Conservation (phyloP, 345 rosid species). For the Camelina hispida region DNA sequence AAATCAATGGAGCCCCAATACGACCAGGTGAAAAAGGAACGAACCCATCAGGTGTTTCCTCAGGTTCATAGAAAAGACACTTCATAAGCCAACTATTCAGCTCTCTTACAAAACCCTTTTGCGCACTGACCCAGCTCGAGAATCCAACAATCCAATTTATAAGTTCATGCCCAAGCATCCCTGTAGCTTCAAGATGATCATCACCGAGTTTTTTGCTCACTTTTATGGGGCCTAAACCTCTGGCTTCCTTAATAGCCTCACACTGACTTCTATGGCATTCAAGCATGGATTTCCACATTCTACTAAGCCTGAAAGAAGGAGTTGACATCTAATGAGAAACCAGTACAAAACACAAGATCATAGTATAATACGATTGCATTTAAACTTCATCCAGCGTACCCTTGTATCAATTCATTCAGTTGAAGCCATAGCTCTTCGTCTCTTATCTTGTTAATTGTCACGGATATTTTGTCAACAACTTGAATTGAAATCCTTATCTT, state of each 20-base stretch:
- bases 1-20: slow-evolving; percentile 86
- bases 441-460: slow-evolving; percentile 78
- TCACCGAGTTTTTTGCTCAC: slow-evolving; percentile 59
- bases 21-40: slow-evolving; percentile 95
- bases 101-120: slow-evolving; percentile 72
- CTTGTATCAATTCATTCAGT: slow-evolving; percentile 72
- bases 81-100: slow-evolving; percentile 84
- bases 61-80: slow-evolving; percentile 87
- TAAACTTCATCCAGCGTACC: slow-evolving; percentile 51
- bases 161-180: slow-evolving; percentile 68
- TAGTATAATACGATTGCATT: not conserved
- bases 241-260: slow-evolving; percentile 65
- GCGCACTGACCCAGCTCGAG: slow-evolving; percentile 73
- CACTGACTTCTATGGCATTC: slow-evolving; percentile 83
- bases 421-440: slow-evolving; percentile 95
- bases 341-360: not conserved
- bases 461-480: slow-evolving; percentile 77
- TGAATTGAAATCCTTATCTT: slow-evolving; percentile 83
- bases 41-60: slow-evolving; percentile 83
- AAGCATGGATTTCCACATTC: slow-evolving; percentile 89
- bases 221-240: slow-evolving; percentile 58
- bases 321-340: not conserved
- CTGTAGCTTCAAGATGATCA: slow-evolving; percentile 62
- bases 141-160: slow-evolving; percentile 69
- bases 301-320: slow-evolving; percentile 60